Conservation (phyloP, 768 basidiomycete genomes). For the Tricholoma saponaceum region DNA sequence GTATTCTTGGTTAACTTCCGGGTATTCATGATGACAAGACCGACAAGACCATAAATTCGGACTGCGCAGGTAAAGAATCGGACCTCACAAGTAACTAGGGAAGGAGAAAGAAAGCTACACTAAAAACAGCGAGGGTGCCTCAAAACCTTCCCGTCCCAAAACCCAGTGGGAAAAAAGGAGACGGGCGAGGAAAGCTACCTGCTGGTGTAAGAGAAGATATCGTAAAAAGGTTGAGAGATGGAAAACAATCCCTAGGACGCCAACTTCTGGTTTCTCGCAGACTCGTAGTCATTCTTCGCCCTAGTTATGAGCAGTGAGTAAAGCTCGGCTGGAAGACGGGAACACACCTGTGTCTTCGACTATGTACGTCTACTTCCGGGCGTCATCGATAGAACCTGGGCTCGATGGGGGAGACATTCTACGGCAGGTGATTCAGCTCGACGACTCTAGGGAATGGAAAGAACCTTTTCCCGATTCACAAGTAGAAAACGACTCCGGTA, state of each 20-base stretch:
- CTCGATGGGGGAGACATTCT: background rate
- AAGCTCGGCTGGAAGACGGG: background rate
- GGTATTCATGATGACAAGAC: background rate
- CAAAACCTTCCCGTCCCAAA: conserved; percentile 1
- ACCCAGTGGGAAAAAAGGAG: conserved; percentile 1
- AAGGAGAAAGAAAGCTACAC: background rate
- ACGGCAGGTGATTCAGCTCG: background rate
- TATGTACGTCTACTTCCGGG: too few relatives aligned
- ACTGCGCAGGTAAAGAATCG: background rate
- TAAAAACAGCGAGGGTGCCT: background rate
- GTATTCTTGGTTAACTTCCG: background rate
- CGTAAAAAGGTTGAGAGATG: background rate
- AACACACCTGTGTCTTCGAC: too few relatives aligned
- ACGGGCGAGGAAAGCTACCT: background rate
- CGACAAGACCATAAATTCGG: background rate
- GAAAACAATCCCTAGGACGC: background rate
- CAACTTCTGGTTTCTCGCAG: background rate
- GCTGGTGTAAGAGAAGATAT: background rate
- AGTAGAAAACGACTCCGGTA: background rate
- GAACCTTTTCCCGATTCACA: background rate
- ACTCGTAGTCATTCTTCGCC: background rate
- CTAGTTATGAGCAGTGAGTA: background rate
- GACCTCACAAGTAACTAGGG: background rate
- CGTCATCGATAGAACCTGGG: background rate
- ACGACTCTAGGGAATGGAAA: background rate